These are phyloP conservation scores for Fragaria vesca DNA, from an alignment of 306 rosid species.

Conservation along the genomic window DNA sequence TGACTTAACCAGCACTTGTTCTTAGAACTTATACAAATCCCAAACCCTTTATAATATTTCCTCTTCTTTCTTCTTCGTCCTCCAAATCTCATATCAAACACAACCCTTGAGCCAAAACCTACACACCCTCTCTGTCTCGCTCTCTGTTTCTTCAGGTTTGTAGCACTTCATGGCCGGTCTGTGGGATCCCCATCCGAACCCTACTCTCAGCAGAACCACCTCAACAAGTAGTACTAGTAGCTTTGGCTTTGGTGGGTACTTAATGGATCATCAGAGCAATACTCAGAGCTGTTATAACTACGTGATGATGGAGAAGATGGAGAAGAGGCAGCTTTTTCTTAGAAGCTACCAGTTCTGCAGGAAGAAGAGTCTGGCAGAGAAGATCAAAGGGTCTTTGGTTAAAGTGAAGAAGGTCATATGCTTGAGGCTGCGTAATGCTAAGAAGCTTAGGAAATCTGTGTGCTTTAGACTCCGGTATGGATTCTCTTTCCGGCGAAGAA, in stretches of 20 bases:
- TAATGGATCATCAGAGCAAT: conserved; percentile 14
- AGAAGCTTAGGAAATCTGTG: conserved; percentile 32
- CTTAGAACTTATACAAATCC: conserved; percentile 15
- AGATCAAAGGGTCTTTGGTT: conserved; percentile 54
- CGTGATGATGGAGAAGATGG: conserved; percentile 74
- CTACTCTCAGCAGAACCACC: conserved; percentile 43
- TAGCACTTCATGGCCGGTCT: conserved; percentile 22
- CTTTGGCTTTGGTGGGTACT: not conserved
- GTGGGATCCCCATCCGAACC: conserved; percentile 32
- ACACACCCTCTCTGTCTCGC: conserved; percentile 7
- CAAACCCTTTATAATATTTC: conserved; percentile 8
- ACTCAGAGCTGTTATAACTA: conserved; percentile 27
- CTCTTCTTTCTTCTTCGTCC: not conserved
- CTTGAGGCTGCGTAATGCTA: conserved; percentile 46
- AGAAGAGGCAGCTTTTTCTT: conserved; percentile 73
- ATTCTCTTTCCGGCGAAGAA: conserved; percentile 55
- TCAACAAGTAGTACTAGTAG: conserved; percentile 37
- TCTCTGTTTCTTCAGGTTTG: conserved; percentile 5
- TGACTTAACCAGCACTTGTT: conserved; percentile 23
- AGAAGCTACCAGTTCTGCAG: conserved; percentile 83
- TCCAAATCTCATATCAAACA: not conserved
- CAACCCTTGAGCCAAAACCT: not conserved
- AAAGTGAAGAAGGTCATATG: conserved; percentile 50
- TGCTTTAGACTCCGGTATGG: conserved; percentile 52
- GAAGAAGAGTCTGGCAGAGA: conserved; percentile 49